phyloP scores from a whole-genome alignment of 1,284 basidiomycete species.

The Boletus chippewaensis region DNA sequence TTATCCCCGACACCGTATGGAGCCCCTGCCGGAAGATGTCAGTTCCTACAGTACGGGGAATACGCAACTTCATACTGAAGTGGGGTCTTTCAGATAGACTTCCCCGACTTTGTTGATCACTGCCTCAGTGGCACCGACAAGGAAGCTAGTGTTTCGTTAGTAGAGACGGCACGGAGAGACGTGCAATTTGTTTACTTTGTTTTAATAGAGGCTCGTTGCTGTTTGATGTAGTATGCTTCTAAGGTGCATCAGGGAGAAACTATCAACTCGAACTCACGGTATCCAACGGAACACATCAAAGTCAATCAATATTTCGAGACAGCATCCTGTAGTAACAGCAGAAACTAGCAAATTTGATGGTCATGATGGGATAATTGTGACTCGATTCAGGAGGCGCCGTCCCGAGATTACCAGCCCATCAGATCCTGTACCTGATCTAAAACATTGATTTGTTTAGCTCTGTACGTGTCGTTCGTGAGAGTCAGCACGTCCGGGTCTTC shows the following conservation, averaged over 20 bases:
- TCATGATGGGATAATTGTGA: too few species aligned
- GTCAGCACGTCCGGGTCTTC: not conserved
- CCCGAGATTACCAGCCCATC: conserved; percentile 9
- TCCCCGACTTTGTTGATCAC: not conserved
- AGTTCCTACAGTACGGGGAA: not conserved
- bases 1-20: not conserved
- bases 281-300: conserved; percentile 14
- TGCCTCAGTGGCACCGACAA: not conserved
- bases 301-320: too few species aligned
- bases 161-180: not conserved
- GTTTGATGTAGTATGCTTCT: too few species aligned
- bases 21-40: not conserved
- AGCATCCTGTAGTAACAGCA: too few species aligned
- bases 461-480: not conserved
- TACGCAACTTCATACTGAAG: not conserved
- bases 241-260: too few species aligned
- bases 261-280: conserved; percentile 39
- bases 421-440: not conserved
- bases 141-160: not conserved
- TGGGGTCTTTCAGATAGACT: conserved; percentile 15
- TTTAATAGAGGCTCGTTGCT: not conserved
- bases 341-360: too few species aligned
- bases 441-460: not conserved
- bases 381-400: too few species aligned
- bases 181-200: not conserved